Evolutionary conservation across 2,329 filamentous ascomycete species (phyloP).

Genomic region (Verticillium zaregamsianum): DNA sequence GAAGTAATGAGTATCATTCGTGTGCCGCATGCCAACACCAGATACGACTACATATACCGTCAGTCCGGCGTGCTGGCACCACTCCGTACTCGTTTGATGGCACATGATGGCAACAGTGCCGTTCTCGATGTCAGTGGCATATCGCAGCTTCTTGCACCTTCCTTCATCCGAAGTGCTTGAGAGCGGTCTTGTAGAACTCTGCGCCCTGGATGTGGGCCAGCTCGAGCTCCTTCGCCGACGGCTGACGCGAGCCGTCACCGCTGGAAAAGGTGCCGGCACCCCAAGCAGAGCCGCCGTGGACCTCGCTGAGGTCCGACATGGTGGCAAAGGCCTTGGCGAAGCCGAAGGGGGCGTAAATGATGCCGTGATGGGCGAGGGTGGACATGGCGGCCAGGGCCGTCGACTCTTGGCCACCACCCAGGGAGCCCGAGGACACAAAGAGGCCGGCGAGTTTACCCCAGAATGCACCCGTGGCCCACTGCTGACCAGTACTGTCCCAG

Average conservation of each 20-base stretch:
- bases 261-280: conserved; percentile 86
- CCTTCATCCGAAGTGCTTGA: conserved; percentile 60
- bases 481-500: conserved; percentile 84
- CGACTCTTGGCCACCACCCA: conserved; percentile 88
- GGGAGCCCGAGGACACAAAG: conserved; percentile 79
- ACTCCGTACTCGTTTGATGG: too few relatives aligned
- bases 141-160: too few relatives aligned
- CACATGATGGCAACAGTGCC: too few relatives aligned
- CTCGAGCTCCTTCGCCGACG: conserved; percentile 68
- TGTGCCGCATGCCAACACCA: too few relatives aligned
- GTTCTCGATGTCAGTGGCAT: too few relatives aligned
- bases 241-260: conserved; percentile 79
- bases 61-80: too few relatives aligned
- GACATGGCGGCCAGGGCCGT: conserved; percentile 78
- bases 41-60: too few relatives aligned
- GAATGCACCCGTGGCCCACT: conserved; percentile 75
- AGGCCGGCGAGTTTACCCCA: conserved; percentile 87
- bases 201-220: conserved; percentile 81
- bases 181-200: conserved; percentile 72
- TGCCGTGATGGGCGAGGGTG: conserved; percentile 87
- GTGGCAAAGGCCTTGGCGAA: conserved; percentile 75
- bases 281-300: conserved; percentile 86
- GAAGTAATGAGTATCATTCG: too few relatives aligned
- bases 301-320: conserved; percentile 68
- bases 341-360: conserved; percentile 93